Base-by-base conservation (phyloP, 805 yeast species). In the Wickerhamomyces mucosus region DNA sequence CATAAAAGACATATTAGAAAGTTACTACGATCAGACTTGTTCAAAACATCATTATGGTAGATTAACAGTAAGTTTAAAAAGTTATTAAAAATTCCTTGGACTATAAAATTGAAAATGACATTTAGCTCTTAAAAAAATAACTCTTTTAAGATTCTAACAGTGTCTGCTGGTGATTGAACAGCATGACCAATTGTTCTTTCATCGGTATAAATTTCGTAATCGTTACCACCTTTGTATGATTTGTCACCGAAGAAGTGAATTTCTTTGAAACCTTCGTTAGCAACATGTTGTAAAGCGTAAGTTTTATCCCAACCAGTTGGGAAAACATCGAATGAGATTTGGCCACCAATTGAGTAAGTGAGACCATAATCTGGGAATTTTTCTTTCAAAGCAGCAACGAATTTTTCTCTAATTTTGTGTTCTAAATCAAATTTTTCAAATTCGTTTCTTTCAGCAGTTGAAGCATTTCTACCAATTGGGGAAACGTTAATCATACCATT, bases 231-330 rank as follows among this genome's bases (percentile, higher is more conserved):
- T 65, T 76, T 61, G 70, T 81, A 81, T 45, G 95, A 72, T 73
- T 92, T 92, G 73, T 92, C 99, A 65, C 99, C 98, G 56, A 92
- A 92, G 77, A 92, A 92, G 69, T 92, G 97, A 51, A 92, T 85
- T 49, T 75, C 71, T 53, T 76, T 69, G 67, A 88, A 92, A 44
- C 80, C 76, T 63, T 89, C 96, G 38, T 68, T 61, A 51, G 65
- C 84, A 49, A 92, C 88, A 63, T 89, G 98, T 63, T 80, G 86
- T 57, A 92, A 74, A 63, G 95, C 84, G 69, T 89, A 92, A 40
- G 99, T 92, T 75, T 92, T 92, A 65, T 92, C 99, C 99, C 99
- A 92, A 55, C 99, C 98, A 42, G 96, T 84, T 68, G 99, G 99
- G 89, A 92, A 92, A 43, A 92, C 97, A 55, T 92, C 99, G 53